phyloP scores from a whole-genome alignment of 2,329 filamentous ascomycete genomes.

The Cladosporium sp. region DNA sequence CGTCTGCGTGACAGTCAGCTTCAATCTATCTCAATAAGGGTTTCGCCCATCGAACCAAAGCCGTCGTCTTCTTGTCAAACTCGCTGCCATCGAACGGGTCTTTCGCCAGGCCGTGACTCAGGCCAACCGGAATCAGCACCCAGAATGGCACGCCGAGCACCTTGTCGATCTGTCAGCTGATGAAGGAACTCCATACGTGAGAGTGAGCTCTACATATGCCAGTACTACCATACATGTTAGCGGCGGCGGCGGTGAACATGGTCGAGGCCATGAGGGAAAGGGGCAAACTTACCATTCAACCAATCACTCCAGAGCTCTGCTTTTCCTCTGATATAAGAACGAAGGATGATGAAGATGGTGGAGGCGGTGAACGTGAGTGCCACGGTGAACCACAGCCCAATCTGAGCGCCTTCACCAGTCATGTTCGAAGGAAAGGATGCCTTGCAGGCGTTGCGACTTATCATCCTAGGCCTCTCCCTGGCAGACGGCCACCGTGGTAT shows the following conservation, averaged over 20 bases:
- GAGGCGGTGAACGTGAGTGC: not conserved
- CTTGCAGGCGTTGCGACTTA: not conserved
- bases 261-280: not conserved
- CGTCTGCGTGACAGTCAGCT: constrained; percentile 3
- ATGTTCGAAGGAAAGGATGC: not conserved
- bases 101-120: not conserved
- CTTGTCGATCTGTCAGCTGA: not conserved
- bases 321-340: not conserved
- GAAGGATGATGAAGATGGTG: not conserved
- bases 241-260: not conserved
- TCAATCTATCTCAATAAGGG: not conserved
- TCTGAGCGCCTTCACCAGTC: not conserved
- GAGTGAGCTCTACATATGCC: not conserved
- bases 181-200: not conserved
- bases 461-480: not conserved
- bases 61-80: not conserved
- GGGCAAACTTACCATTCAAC: constrained; percentile 1
- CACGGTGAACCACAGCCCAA: not conserved
- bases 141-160: not conserved
- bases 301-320: not conserved
- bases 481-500: not conserved
- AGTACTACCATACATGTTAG: not conserved
- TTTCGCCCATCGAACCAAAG: not conserved
- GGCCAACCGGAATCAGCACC: not conserved
- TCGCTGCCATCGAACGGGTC: not conserved